A percentile compares a stretch with the other conserved stretches of the same genome.
Evolutionary conservation across 495 filamentous ascomycete species (phyloP).

Genomic region (Neurospora sp.): DNA sequence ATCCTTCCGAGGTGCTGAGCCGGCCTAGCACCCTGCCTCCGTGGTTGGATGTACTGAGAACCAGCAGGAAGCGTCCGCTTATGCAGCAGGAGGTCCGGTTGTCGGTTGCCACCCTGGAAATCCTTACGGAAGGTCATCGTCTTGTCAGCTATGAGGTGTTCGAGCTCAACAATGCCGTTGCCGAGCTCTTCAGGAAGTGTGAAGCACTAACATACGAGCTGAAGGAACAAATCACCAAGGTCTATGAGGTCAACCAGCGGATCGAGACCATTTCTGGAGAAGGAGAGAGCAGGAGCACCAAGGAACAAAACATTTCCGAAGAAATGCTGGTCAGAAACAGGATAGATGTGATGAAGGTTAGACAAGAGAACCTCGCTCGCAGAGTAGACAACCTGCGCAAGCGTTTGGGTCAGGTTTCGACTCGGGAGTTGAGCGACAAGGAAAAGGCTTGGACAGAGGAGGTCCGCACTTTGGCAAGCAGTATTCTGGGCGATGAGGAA

Average conservation of each 20-base stretch:
- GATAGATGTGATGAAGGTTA: constrained; percentile 46
- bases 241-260: constrained; percentile 54
- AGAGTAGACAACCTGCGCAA: constrained; percentile 55
- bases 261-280: constrained; percentile 54
- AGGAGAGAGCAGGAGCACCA: constrained; percentile 39
- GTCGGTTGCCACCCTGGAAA: constrained; percentile 61
- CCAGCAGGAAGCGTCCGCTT: constrained; percentile 46
- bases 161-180: constrained; percentile 58
- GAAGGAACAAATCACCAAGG: constrained; percentile 56
- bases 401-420: constrained; percentile 48
- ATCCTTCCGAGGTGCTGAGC: constrained; percentile 57
- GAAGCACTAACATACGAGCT: constrained; percentile 64
- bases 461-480: constrained; percentile 41
- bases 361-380: constrained; percentile 47
- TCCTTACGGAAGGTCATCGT: constrained; percentile 69
- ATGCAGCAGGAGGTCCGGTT: constrained; percentile 65
- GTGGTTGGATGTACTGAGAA: constrained; percentile 53
- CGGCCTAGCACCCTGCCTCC: constrained; percentile 45
- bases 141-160: constrained; percentile 65
- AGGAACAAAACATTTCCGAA: constrained; percentile 29
- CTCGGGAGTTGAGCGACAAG: constrained; percentile 60
- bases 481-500: constrained; percentile 28
- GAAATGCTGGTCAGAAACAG: constrained; percentile 49
- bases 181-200: constrained; percentile 73
- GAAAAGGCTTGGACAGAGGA: constrained; percentile 61